Evolutionary conservation across 2,329 filamentous ascomycete species (phyloP).

Genomic region (Fusarium sp.): DNA sequence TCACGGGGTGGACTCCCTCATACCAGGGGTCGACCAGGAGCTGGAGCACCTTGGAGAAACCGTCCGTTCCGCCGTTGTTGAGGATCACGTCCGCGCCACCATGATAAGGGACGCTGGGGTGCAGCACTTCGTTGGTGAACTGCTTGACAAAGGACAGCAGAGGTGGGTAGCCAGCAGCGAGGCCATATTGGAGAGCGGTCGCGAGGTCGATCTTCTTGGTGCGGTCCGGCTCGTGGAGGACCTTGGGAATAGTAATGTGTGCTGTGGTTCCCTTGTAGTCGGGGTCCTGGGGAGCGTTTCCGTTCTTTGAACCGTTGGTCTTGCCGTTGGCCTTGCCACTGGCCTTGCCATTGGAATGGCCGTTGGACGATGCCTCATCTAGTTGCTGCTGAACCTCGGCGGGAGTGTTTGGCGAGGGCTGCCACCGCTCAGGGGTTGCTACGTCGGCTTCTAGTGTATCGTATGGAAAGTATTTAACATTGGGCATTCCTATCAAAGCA

Average conservation of each 20-base stretch:
- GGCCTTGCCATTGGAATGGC: not conserved
- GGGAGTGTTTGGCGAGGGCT: conserved; percentile 74
- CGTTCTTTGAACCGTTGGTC: not conserved
- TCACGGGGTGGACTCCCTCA: conserved; percentile 72
- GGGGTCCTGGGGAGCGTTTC: conserved; percentile 27
- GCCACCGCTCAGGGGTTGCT: conserved; percentile 79
- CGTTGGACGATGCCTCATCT: not conserved
- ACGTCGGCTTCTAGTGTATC: conserved; percentile 89
- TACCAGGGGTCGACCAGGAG: conserved; percentile 82
- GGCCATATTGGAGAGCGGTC: conserved; percentile 88
- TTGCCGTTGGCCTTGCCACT: conserved; percentile 8
- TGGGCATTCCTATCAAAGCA: conserved; percentile 74
- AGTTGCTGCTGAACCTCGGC: conserved; percentile 37
- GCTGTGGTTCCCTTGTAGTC: conserved; percentile 53
- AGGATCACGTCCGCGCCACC: conserved; percentile 82
- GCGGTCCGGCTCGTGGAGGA: conserved; percentile 67
- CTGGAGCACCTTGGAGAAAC: conserved; percentile 81
- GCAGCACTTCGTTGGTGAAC: conserved; percentile 80
- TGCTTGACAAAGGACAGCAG: conserved; percentile 82
- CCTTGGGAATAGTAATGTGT: conserved; percentile 79
- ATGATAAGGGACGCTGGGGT: conserved; percentile 84
- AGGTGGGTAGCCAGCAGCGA: conserved; percentile 83
- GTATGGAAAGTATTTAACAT: conserved; percentile 86
- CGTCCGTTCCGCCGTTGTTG: conserved; percentile 87
- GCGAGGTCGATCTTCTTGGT: conserved; percentile 81